These are phyloP conservation scores for Leccinum subgranulosum DNA, from an alignment of 768 basidiomycete genomes.

Conservation along the genomic window DNA sequence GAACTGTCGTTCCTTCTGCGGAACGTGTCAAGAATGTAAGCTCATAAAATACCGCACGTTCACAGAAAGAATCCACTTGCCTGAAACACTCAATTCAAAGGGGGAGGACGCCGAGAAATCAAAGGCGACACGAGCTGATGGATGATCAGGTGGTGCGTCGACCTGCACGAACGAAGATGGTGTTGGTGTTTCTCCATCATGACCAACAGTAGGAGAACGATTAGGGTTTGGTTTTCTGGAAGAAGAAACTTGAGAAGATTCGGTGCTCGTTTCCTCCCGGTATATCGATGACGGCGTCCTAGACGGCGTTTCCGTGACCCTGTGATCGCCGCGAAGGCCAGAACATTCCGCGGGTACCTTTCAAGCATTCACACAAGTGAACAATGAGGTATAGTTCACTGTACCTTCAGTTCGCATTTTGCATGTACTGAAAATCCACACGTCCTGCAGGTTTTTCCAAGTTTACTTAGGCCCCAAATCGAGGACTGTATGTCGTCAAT, in stretches of 20 bases:
- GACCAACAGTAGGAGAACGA: constrained; percentile 7
- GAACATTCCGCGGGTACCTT: constrained; percentile 75
- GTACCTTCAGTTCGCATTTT: constrained; percentile 84
- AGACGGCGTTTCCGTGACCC: constrained; percentile 24
- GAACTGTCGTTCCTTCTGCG: constrained; percentile 61
- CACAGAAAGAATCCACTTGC: constrained; percentile 35
- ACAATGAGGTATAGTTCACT: constrained; percentile 4
- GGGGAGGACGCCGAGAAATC: constrained; percentile 73
- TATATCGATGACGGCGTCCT: constrained; percentile 35
- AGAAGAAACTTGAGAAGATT: constrained; percentile 7
- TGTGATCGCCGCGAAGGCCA: constrained; percentile 26
- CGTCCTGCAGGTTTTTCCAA: constrained; percentile 78
- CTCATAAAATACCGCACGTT: constrained; percentile 5
- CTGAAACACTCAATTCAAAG: constrained; percentile 69
- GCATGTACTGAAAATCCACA: constrained; percentile 80
- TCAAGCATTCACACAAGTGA: constrained; percentile 8
- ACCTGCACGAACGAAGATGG: constrained; percentile 57
- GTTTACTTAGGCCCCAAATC: constrained; percentile 85
- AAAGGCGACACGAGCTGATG: constrained; percentile 63
- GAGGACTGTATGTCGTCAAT: constrained; percentile 49
- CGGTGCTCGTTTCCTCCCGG: constrained; percentile 27
- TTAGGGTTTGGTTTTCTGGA: constrained; percentile 1
- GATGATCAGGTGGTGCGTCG: constrained; percentile 37
- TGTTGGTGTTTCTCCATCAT: constrained; percentile 34
- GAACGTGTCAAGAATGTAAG: constrained; percentile 12